These are phyloP conservation scores for Atkinsonella hypoxylon DNA, from an alignment of 2,329 filamentous ascomycete genomes.

Conservation along the genomic window DNA sequence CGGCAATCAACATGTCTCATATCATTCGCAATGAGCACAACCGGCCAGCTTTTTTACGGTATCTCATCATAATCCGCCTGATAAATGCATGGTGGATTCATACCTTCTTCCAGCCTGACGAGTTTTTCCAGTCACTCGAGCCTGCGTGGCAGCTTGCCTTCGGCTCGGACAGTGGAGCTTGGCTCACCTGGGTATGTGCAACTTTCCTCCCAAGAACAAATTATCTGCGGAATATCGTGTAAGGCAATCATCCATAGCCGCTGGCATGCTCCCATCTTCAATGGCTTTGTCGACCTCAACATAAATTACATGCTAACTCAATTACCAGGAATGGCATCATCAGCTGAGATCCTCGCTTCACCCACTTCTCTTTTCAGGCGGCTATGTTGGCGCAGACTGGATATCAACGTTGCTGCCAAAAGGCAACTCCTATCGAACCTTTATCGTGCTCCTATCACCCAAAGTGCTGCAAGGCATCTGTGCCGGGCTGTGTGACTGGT, in stretches of 20 bases:
- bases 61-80: slow-evolving; percentile 57
- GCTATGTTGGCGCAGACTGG: slow-evolving; percentile 53
- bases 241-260: background rate
- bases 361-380: slow-evolving; percentile 69
- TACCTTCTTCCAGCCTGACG: slow-evolving; percentile 97
- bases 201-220: background rate
- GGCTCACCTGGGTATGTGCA: slow-evolving; percentile 81
- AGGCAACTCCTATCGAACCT: slow-evolving; percentile 44
- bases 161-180: slow-evolving; percentile 64
- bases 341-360: slow-evolving; percentile 84
- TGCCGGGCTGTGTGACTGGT: slow-evolving; percentile 71
- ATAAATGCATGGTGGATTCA: slow-evolving; percentile 65
- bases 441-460: slow-evolving; percentile 60
- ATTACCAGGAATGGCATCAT: slow-evolving; percentile 80
- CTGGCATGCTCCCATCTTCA: background rate
- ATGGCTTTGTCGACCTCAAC: background rate
- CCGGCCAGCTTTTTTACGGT: slow-evolving; percentile 17
- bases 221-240: background rate
- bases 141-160: slow-evolving; percentile 87
- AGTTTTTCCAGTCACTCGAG: slow-evolving; percentile 92
- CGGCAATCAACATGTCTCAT: slow-evolving; percentile 10
- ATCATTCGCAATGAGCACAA: slow-evolving; percentile 9
- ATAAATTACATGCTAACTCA: background rate
- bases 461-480: slow-evolving; percentile 65
- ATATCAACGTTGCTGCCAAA: slow-evolving; percentile 42